Evolutionary conservation across 306 rosid species (phyloP).

Genomic region (Quercus engelmannii): DNA sequence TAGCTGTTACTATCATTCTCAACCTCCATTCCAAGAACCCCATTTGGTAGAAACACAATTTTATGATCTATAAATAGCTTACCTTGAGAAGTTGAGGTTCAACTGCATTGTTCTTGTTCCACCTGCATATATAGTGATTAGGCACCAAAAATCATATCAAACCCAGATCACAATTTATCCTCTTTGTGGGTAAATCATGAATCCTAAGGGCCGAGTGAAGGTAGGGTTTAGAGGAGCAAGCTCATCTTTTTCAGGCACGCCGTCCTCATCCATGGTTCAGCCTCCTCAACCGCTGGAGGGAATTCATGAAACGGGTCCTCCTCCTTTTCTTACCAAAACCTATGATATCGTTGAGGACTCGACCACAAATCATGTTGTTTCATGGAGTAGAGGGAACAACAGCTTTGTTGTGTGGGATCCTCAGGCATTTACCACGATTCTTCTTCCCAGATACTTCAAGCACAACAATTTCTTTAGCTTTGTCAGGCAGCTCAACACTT

Average conservation of each 20-base stretch:
- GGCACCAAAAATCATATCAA: not conserved
- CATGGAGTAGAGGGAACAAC: slow-evolving; percentile 78
- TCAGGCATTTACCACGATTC: slow-evolving; percentile 51
- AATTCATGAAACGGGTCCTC: slow-evolving; percentile 65
- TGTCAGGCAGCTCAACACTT: slow-evolving; percentile 90
- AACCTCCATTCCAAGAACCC: not conserved
- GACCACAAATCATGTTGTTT: slow-evolving; percentile 55
- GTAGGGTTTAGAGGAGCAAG: slow-evolving; percentile 39
- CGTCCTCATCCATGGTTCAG: not conserved
- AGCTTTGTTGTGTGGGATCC: slow-evolving; percentile 91
- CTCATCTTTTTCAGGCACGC: slow-evolving; percentile 6
- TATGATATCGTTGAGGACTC: slow-evolving; percentile 80
- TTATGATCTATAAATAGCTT: not conserved
- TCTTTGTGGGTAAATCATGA: slow-evolving; percentile 24
- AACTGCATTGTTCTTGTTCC: not conserved
- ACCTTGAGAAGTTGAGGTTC: not conserved
- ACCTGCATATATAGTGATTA: not conserved
- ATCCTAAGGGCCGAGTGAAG: slow-evolving; percentile 37
- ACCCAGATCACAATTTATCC: slow-evolving; percentile 27
- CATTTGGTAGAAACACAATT: not conserved
- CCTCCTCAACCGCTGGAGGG: slow-evolving; percentile 64
- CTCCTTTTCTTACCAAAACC: slow-evolving; percentile 86
- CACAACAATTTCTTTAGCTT: slow-evolving; percentile 95
- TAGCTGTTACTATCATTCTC: not conserved
- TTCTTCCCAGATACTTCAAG: slow-evolving; percentile 87